phyloP scores from a whole-genome alignment of 257 asterid genomes.

The Jaltomata sinuosa region DNA sequence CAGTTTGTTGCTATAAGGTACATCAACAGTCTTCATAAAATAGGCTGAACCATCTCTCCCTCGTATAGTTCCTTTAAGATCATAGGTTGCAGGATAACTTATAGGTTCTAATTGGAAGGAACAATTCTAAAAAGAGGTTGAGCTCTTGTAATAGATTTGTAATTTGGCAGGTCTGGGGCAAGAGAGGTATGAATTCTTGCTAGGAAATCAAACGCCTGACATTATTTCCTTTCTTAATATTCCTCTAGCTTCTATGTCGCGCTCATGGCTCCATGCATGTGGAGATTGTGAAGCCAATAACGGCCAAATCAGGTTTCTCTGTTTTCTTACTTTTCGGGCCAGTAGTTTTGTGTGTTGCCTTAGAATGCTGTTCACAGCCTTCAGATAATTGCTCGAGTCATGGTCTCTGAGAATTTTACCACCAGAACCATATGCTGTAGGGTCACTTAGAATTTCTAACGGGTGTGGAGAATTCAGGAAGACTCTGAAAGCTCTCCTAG shows the following conservation, averaged over 20 bases:
- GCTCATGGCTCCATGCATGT: conserved; percentile 58
- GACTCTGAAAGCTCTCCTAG: conserved; percentile 40
- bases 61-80: not conserved
- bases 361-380: conserved; percentile 53
- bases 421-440: conserved; percentile 72
- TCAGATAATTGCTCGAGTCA: conserved; percentile 74
- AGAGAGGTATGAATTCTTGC: not conserved
- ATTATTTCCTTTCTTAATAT: conserved; percentile 23
- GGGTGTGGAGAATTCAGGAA: conserved; percentile 87
- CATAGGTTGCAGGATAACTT: not conserved
- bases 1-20: not conserved
- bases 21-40: not conserved
- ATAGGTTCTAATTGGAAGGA: not conserved
- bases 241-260: conserved; percentile 14
- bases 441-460: conserved; percentile 67
- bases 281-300: conserved; percentile 59
- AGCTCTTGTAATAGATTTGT: not conserved
- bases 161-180: not conserved
- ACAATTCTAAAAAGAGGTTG: not conserved
- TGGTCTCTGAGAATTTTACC: conserved; percentile 84
- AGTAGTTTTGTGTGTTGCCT: conserved; percentile 33
- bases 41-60: not conserved
- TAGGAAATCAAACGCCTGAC: conserved; percentile 28
- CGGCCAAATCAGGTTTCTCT: conserved; percentile 67
- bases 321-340: conserved; percentile 30